These are phyloP conservation scores for Colletotrichum sp. DNA, from an alignment of 2,329 filamentous ascomycete species.

Conservation along the genomic window DNA sequence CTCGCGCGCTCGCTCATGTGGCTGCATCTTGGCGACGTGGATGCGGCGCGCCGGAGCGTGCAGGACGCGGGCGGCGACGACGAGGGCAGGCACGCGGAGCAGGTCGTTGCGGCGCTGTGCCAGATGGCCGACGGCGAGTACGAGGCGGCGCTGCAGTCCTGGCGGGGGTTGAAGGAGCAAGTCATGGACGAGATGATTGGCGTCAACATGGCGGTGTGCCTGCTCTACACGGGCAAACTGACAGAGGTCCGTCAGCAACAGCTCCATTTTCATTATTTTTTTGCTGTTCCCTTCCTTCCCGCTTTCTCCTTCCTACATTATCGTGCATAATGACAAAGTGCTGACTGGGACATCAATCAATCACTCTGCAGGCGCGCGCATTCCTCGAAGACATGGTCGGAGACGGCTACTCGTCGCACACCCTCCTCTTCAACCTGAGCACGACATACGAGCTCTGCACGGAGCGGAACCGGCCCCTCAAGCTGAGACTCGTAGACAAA, in stretches of 20 bases:
- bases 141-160: constrained; percentile 63
- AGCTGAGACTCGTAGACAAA: constrained; percentile 72
- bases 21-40: constrained; percentile 78
- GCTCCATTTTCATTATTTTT: not conserved
- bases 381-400: constrained; percentile 71
- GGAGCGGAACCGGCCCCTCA: constrained; percentile 73
- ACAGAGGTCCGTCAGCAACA: constrained; percentile 58
- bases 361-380: constrained; percentile 58
- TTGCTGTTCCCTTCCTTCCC: not conserved
- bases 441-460: constrained; percentile 93
- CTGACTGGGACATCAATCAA: not conserved
- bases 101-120: constrained; percentile 69
- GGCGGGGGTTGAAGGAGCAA: constrained; percentile 53
- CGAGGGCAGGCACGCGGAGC: constrained; percentile 39
- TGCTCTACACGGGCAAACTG: constrained; percentile 82
- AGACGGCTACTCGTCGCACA: constrained; percentile 71
- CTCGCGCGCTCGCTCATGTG: constrained; percentile 69
- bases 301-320: not conserved
- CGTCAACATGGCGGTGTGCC: constrained; percentile 83
- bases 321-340: not conserved
- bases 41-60: constrained; percentile 65
- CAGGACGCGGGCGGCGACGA: constrained; percentile 20
- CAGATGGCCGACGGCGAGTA: constrained; percentile 82
- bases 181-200: constrained; percentile 69
- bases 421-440: constrained; percentile 84